Evolutionary conservation across 805 yeast genomes (phyloP).

Genomic region (Vanderwaltozyma tropicalis): DNA sequence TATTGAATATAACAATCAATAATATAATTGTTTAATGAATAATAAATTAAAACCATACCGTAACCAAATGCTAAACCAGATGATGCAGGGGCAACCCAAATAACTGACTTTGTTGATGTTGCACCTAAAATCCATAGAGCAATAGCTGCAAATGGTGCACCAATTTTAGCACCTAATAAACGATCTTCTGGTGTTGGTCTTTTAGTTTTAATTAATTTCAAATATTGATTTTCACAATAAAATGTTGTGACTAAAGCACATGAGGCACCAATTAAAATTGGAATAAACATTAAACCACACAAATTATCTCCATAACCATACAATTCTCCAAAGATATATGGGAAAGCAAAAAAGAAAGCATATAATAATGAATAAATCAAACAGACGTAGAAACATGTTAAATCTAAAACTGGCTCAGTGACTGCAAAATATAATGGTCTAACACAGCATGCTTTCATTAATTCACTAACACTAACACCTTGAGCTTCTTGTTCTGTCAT

Average conservation of each 20-base stretch:
- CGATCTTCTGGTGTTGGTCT: slow-evolving; percentile 72
- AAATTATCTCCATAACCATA: slow-evolving; percentile 69
- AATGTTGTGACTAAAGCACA: slow-evolving; percentile 71
- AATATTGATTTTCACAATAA: slow-evolving; percentile 52
- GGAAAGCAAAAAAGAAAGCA: slow-evolving; percentile 93
- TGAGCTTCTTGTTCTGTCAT: slow-evolving; percentile 91
- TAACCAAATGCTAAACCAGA: slow-evolving; percentile 75
- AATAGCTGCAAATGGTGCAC: slow-evolving; percentile 73
- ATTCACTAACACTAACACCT: slow-evolving; percentile 57
- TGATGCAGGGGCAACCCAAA: slow-evolving; percentile 73
- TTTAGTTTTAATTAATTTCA: slow-evolving; percentile 40
- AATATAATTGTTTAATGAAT: slow-evolving; percentile 71
- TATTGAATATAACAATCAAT: slow-evolving; percentile 80
- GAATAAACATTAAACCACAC: slow-evolving; percentile 81
- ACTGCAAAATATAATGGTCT: slow-evolving; percentile 71
- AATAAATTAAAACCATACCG: slow-evolving; percentile 67
- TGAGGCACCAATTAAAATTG: slow-evolving; percentile 79
- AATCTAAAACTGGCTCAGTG: slow-evolving; percentile 77
- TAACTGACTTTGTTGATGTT: slow-evolving; percentile 55
- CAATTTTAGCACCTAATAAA: slow-evolving; percentile 69
- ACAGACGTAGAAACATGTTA: slow-evolving; percentile 79
- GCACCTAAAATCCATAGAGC: slow-evolving; percentile 76
- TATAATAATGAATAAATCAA: slow-evolving; percentile 82
- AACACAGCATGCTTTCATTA: slow-evolving; percentile 58
- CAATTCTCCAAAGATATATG: slow-evolving; percentile 70